Base-by-base conservation (phyloP, 202 grass and related monocot genomes). In the Panicum hallii region DNA sequence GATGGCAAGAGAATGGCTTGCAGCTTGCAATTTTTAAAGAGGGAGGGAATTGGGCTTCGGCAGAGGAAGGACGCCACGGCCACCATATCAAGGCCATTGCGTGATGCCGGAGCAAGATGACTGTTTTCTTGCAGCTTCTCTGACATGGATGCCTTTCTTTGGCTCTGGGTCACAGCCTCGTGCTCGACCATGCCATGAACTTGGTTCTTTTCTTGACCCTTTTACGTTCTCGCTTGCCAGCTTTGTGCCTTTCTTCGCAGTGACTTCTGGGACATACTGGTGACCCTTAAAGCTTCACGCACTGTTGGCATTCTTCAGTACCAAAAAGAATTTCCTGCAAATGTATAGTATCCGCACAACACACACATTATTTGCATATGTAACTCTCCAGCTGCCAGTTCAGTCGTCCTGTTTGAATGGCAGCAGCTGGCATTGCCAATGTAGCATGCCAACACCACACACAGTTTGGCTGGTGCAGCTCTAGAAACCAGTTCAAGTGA, bases 181-280 rank as follows among this genome's bases (percentile, higher is more conserved):
- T 75, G 49, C 56, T 74, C 46, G 11, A 5, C 9, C 20, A 9
- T 73, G 80, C 28, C 38, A 86, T 20, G 28, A 90, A 48, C 65
- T 36, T 46, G 66, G 88, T 97, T 86, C 89, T 79, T 93, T 91
- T 55, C 91, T 88, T 90, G 60, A 2, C 16, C 0, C 57, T 76
- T 71, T 78, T 79, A 54, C 40, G 61, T 85, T 80, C 72, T 70
- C 54, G 72, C 80, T 68, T 66, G 85, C 36, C 4, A 89, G 15
- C 73, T 79, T 90, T 83, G 83, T 92, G 47, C 88, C 72, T 95
- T 92, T 78, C 90, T 85, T 95, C 13, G 48, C 36, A 71, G 15
- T 49, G 80, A 93, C 90, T 90, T 84, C 84, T 76, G 13, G 1
- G 28, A 52, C 63, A 78, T 13, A 60, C 9, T 58, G 11, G 11